phyloP scores from a whole-genome alignment of 257 asterid species.

The Plantago elongata region DNA sequence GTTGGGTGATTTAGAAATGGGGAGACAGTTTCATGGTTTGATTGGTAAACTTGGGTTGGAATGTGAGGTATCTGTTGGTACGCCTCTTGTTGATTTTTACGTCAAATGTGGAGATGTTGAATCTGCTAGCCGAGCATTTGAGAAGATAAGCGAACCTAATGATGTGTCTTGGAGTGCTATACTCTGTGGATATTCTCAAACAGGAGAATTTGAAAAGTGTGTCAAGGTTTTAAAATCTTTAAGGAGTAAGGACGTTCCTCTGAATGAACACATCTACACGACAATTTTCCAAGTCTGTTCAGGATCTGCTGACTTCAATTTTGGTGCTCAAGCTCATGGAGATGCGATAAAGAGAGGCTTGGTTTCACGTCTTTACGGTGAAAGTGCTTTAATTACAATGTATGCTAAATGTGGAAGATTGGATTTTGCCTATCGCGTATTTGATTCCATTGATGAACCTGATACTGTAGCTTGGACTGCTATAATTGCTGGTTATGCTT shows the following conservation, averaged over 20 bases:
- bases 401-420: conserved; percentile 73
- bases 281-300: conserved; percentile 67
- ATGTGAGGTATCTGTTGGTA: conserved; percentile 52
- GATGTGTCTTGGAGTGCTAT: conserved; percentile 65
- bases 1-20: conserved; percentile 38
- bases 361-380: conserved; percentile 60
- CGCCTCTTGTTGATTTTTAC: conserved; percentile 63
- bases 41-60: conserved; percentile 44
- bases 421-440: conserved; percentile 48
- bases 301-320: conserved; percentile 60
- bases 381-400: conserved; percentile 71
- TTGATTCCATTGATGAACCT: conserved; percentile 44
- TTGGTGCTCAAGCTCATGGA: conserved; percentile 80
- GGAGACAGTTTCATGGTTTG: conserved; percentile 61
- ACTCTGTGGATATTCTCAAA: conserved; percentile 40
- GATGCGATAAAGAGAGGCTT: conserved; percentile 50
- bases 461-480: conserved; percentile 75
- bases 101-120: conserved; percentile 60
- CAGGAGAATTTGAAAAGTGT: conserved; percentile 42
- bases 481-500: conserved; percentile 70
- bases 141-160: conserved; percentile 40
- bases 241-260: conserved; percentile 31
- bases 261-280: conserved; percentile 49
- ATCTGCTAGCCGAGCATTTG: conserved; percentile 45
- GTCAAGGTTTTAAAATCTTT: conserved; percentile 33